Evolutionary conservation across 1,139 yeast genomes (phyloP), one percentile per base, ranked within the genome.

Genomic region (Pichia kudriavzevii): DNA sequence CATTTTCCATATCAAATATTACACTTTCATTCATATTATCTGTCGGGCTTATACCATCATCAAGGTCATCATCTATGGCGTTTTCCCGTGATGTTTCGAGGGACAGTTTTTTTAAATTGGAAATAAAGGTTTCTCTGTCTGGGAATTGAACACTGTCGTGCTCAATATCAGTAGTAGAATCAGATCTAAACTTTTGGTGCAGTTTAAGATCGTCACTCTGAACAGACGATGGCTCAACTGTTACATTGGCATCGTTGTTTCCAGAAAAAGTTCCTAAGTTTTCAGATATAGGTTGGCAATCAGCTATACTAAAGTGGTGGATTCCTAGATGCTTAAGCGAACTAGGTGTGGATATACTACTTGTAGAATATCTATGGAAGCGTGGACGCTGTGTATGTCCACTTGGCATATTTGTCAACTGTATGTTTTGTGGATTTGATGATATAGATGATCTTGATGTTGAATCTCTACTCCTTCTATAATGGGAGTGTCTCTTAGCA

Each of bases 141-240:
- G 46, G 42, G 25, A 43, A 40, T 17, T 39, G 43, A 28, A 56
- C 57, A 25, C 55, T 64, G 34, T 67, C 69, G 22, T 39, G 32
- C 14, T 38, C 41, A 8, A 16, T 22, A 15, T 22, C 18, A 2
- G 38, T 21, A n/a, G 15, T 12, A 10, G 35, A 29, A 12, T 38
- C 44, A 21, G 19, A 19, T 10, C 31, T 28, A 13, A 39, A 35
- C 11, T 43, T 48, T 30, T 34, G 35, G 26, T 42, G 43, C n/a
- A 43, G 22, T 30, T 43, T 43, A 7, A 45, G 28, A 30, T 44
- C 47, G 26, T 45, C 49, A 25, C 48, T 43, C 26, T 44, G 45
- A 15, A 42, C 42, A 8, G 48, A 45, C 4, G 47, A 43, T 21
- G 48, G 46, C 7, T 38, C 44, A 14, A 38, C 17, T 5, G 36